phyloP scores from a whole-genome alignment of 176 grass and related monocot genomes.

The Carex littledalei region DNA sequence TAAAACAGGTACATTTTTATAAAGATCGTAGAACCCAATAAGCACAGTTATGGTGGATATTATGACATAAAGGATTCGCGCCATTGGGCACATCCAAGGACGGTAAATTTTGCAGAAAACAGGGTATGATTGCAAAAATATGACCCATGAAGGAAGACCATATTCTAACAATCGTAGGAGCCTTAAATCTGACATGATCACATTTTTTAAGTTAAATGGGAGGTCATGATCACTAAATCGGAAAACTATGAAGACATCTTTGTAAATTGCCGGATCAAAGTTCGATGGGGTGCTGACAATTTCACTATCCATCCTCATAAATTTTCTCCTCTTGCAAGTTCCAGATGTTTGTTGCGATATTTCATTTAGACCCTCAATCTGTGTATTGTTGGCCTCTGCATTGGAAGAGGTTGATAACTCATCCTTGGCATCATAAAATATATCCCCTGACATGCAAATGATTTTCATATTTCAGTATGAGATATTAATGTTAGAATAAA shows the following conservation, averaged over 20 bases:
- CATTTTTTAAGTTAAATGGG: conserved; percentile 49
- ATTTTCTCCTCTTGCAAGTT: neutral
- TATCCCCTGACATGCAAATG: conserved; percentile 1
- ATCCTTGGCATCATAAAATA: conserved; percentile 18
- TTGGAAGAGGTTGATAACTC: neutral
- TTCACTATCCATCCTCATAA: conserved; percentile 13
- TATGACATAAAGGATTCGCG: conserved; percentile 42
- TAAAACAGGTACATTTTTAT: conserved; percentile 87
- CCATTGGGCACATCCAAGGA: conserved; percentile 77
- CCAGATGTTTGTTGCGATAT: neutral
- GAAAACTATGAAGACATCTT: conserved; percentile 52
- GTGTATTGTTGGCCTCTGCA: neutral
- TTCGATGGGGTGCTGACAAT: conserved; percentile 6
- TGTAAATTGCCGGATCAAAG: conserved; percentile 38
- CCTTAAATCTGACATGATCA: conserved; percentile 73
- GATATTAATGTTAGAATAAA: neutral
- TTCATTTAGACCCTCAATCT: conserved; percentile 1
- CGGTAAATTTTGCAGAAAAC: conserved; percentile 67
- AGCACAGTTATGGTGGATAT: conserved; percentile 55
- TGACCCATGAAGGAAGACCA: conserved; percentile 78
- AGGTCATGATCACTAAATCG: conserved; percentile 51
- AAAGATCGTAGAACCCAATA: conserved; percentile 95
- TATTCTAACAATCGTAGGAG: conserved; percentile 74
- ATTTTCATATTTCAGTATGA: neutral
- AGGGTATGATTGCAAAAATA: conserved; percentile 89